Conservation (phyloP, 1,284 basidiomycete species). For the Cryptococcus sp. region DNA sequence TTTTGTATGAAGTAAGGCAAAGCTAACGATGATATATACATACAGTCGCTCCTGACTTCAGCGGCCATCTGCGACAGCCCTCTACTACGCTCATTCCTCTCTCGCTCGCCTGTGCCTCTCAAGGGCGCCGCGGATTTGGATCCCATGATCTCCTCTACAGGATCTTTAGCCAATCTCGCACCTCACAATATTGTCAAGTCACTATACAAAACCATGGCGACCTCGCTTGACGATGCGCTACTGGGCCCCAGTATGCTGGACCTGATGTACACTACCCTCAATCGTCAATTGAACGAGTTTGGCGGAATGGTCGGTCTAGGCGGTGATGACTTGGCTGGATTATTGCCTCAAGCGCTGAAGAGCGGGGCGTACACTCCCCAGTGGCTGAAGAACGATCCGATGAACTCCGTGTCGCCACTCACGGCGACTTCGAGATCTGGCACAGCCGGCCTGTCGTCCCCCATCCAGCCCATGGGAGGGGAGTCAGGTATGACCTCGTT, state of each 20-base stretch:
- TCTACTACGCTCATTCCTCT: constrained; percentile 83
- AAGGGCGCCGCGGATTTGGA: constrained; percentile 6
- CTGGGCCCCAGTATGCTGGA: constrained; percentile 92
- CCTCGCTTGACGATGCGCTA: constrained; percentile 90
- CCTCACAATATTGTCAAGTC: constrained; percentile 73
- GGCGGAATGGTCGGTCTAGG: constrained; percentile 75
- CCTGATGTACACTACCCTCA: constrained; percentile 68
- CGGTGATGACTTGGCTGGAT: constrained; percentile 57
- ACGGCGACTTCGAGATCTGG: neutral
- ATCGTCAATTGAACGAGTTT: constrained; percentile 81
- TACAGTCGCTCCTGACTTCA: constrained; percentile 70
- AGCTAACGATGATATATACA: constrained; percentile 4
- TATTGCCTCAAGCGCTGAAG: constrained; percentile 60
- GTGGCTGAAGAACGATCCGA: constrained; percentile 17
- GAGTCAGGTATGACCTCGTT: constrained; percentile 84
- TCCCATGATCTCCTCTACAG: constrained; percentile 11
- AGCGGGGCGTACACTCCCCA: constrained; percentile 63
- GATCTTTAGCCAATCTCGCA: constrained; percentile 58
- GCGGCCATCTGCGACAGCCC: constrained; percentile 77
- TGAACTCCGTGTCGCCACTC: neutral
- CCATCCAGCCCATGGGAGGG: constrained; percentile 74
- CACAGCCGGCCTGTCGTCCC: neutral
- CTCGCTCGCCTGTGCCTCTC: constrained; percentile 55
- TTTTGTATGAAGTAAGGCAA: neutral
- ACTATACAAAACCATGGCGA: constrained; percentile 82